Evolutionary conservation across 371 early-diverging fungal genomes (phyloP), one percentile per base, ranked within the genome.

Genomic region (Mucor indicus): DNA sequence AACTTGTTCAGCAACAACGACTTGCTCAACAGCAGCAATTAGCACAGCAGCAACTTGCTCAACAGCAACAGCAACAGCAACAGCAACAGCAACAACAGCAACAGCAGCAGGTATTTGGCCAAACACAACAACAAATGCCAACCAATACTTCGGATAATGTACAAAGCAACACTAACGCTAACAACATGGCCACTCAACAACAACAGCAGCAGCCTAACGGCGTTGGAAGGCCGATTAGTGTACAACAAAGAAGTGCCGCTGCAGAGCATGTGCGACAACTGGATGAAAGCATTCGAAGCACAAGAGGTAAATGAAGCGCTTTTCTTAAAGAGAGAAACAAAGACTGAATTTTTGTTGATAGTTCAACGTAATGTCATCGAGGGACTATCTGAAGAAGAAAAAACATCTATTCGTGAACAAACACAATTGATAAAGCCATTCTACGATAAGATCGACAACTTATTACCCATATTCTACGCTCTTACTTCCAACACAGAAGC

Each of bases 361-460:
- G 79, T 55, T 20, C 62, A 65, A 25, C 60, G 63, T 0, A 50
- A 36, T 20, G 46, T 60, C 1, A 41, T 81, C 15, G 66, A 61
- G 11, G 62, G 61, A 33, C 50, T 82, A 1, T 60, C 64, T 3
- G 72, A 69, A 16, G 73, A 82, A 21, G 79, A 82, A 41, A 76
- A 82, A 55, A 48, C 58, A 19, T 62, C 71, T 0, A 75, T 82
- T 38, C 61, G 64, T 7, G 77, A 78, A 6, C 67, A 65, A 5
- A 55, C 69, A 25, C 21, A 37, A 7, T 53, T 60, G 21, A 68
- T 75, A 60, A 65, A 66, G 57, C 75, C 70, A 9, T 70, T 82
- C 71, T 69, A 60, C 25, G 52, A 65, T 17, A 68, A 65, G 22
- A 55, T 77, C 8, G 77, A 77, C 38, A 69, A 64, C 9, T 62